These are phyloP conservation scores for Trypanosoma grayi DNA, from an alignment of 208 protist genomes.

Conservation along the genomic window DNA sequence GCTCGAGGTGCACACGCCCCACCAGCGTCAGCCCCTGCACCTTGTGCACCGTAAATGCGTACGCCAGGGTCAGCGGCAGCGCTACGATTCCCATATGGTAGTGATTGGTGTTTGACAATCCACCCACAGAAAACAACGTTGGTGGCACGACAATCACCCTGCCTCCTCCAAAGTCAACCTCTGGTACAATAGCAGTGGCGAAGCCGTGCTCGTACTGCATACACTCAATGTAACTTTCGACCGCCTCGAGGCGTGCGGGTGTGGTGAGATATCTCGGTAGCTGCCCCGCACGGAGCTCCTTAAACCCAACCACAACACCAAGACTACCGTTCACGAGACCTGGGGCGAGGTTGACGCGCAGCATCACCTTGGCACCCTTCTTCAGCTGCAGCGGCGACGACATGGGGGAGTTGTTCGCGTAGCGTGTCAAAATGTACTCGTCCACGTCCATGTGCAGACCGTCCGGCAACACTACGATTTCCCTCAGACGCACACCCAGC, in stretches of 20 bases:
- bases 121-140: conserved; percentile 62
- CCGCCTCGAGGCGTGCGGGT: conserved; percentile 30
- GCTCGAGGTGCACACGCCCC: conserved; percentile 80
- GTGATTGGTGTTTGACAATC: conserved; percentile 66
- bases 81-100: conserved; percentile 64
- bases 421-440: conserved; percentile 60
- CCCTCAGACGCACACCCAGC: conserved; percentile 48
- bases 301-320: conserved; percentile 84
- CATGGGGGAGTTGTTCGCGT: conserved; percentile 59
- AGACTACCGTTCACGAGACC: conserved; percentile 84
- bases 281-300: conserved; percentile 30
- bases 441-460: conserved; percentile 81
- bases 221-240: conserved; percentile 61
- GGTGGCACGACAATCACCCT: conserved; percentile 56
- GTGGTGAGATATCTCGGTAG: conserved; percentile 48
- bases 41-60: conserved; percentile 93
- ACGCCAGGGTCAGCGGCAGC: conserved; percentile 80
- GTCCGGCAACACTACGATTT: conserved; percentile 52
- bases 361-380: conserved; percentile 81
- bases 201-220: conserved; percentile 69
- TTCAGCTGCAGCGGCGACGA: conserved; percentile 50
- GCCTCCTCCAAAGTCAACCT: conserved; percentile 74
- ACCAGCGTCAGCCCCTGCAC: conserved; percentile 87
- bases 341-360: conserved; percentile 67
- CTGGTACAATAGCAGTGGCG: conserved; percentile 46